These are phyloP conservation scores for Xerocomus potaroensis DNA, from an alignment of 768 basidiomycete species.

Conservation along the genomic window DNA sequence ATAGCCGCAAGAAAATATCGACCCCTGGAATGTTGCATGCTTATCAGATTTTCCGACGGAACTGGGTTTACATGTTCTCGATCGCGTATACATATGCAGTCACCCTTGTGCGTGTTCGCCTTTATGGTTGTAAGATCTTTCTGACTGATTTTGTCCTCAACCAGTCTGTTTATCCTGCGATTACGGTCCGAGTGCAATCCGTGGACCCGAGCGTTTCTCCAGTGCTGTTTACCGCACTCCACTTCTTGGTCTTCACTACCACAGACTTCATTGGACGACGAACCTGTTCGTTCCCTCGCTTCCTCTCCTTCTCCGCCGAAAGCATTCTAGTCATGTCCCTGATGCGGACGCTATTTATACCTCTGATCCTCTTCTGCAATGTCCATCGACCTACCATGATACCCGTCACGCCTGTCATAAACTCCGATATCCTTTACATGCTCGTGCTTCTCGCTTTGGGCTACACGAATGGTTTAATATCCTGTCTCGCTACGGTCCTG, in stretches of 20 bases:
- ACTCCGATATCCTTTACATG: constrained; percentile 76
- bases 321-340: constrained; percentile 63
- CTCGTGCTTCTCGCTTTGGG: constrained; percentile 68
- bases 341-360: constrained; percentile 76
- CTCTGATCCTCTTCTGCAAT: constrained; percentile 85
- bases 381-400: constrained; percentile 45
- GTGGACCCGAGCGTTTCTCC: constrained; percentile 66
- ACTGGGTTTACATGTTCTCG: constrained; percentile 65
- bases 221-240: constrained; percentile 73
- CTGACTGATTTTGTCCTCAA: constrained; percentile 4
- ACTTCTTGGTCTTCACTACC: constrained; percentile 71
- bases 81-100: constrained; percentile 72
- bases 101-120: constrained; percentile 57
- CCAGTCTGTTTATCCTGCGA: constrained; percentile 83
- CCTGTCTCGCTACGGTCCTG: constrained; percentile 75
- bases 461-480: constrained; percentile 74
- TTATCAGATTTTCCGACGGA: constrained; percentile 54
- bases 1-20: constrained; percentile 16
- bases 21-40: constrained; percentile 40
- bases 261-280: constrained; percentile 72
- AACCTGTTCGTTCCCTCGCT: constrained; percentile 57
- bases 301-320: constrained; percentile 66
- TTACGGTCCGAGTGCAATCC: constrained; percentile 72
- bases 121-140: background rate
- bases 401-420: constrained; percentile 45